Conservation (phyloP, 2,329 filamentous ascomycete genomes). For the Purpureocillium takamizusanense region DNA sequence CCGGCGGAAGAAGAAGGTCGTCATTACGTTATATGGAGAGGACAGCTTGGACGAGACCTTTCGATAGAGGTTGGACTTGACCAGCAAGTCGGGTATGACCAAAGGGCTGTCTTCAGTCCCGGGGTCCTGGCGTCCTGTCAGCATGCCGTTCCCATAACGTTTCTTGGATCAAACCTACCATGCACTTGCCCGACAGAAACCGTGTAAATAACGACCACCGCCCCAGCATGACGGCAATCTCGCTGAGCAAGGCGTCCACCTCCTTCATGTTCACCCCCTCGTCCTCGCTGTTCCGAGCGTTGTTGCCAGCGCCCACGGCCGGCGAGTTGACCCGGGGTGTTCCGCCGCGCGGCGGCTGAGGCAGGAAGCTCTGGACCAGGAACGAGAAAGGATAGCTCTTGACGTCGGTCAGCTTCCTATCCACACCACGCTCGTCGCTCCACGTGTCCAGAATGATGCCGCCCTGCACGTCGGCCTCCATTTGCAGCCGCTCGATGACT, state of each 20-base stretch:
- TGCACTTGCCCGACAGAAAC: conserved; percentile 81
- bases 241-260: conserved; percentile 76
- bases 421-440: conserved; percentile 79
- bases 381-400: conserved; percentile 98
- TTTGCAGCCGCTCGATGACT: conserved; percentile 85
- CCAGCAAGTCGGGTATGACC: conserved; percentile 62
- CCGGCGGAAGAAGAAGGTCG: conserved; percentile 91
- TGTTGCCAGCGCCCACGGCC: conserved; percentile 47
- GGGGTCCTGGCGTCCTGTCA: conserved; percentile 34
- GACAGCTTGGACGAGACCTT: conserved; percentile 71
- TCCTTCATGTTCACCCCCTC: conserved; percentile 96
- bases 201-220: conserved; percentile 88
- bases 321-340: conserved; percentile 70
- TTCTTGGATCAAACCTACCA: conserved; percentile 43
- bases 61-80: conserved; percentile 68
- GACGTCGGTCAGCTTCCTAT: conserved; percentile 83
- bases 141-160: conserved; percentile 1
- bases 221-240: conserved; percentile 85
- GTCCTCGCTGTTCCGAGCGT: conserved; percentile 64
- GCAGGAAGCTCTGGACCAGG: conserved; percentile 85
- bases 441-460: conserved; percentile 94
- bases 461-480: conserved; percentile 92
- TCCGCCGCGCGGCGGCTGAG: conserved; percentile 54
- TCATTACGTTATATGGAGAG: conserved; percentile 82
- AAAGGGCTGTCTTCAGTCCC: conserved; percentile 47